phyloP scores from a whole-genome alignment of 768 basidiomycete species.

The Stropharia rugosoannulata region DNA sequence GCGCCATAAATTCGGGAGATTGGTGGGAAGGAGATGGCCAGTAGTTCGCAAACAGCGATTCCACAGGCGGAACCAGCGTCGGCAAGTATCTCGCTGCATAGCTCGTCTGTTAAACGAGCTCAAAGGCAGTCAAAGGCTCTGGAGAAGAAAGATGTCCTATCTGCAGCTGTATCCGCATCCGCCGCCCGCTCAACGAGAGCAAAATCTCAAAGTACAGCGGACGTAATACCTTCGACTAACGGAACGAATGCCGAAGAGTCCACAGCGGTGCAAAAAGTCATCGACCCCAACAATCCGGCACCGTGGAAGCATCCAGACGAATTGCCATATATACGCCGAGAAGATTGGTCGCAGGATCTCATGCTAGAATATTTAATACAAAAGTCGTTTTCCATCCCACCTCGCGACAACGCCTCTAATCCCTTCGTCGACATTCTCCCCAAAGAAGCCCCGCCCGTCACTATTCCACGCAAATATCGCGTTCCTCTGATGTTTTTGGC shows the following conservation, averaged over 20 bases:
- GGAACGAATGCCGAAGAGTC: neutral
- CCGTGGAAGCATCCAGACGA: conserved; percentile 42
- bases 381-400: conserved; percentile 36
- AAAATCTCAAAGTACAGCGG: neutral
- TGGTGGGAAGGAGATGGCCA: neutral
- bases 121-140: neutral
- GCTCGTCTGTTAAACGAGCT: neutral
- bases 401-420: conserved; percentile 19
- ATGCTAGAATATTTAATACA: conserved; percentile 33
- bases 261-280: neutral
- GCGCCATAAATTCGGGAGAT: neutral
- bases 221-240: neutral
- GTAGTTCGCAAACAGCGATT: neutral
- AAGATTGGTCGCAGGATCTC: conserved; percentile 29
- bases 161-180: neutral
- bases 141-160: neutral
- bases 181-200: neutral
- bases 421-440: conserved; percentile 13
- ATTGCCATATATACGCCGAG: conserved; percentile 32
- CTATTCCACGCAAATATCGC: conserved; percentile 38
- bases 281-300: conserved; percentile 8
- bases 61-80: neutral
- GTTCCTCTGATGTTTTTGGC: conserved; percentile 45
- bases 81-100: neutral
- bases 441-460: conserved; percentile 15